Evolutionary conservation across 169 alveolate genomes (phyloP).

Genomic region (Plasmodium blacklocki): DNA sequence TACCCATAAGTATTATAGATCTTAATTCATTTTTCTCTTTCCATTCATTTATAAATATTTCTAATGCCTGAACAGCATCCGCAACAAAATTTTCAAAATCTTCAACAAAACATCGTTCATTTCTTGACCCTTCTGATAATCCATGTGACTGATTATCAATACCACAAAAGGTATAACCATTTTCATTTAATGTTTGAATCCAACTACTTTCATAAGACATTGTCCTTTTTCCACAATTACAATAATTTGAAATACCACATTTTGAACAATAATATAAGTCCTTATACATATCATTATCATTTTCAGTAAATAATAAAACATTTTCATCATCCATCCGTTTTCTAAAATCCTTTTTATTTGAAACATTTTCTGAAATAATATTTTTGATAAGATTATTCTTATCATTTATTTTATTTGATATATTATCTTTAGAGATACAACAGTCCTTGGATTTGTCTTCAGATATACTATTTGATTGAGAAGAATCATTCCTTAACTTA

Average conservation of each 20-base stretch:
- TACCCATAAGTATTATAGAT: constrained; percentile 57
- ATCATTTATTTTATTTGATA: background rate
- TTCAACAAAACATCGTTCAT: constrained; percentile 74
- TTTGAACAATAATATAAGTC: constrained; percentile 47
- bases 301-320: background rate
- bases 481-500: background rate
- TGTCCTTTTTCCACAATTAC: constrained; percentile 67
- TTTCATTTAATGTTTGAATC: constrained; percentile 77
- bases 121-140: constrained; percentile 78
- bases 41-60: constrained; percentile 74
- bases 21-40: constrained; percentile 43
- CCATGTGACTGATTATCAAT: constrained; percentile 85
- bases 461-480: background rate
- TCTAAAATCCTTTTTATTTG: background rate
- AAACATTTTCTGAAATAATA: background rate
- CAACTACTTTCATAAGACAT: constrained; percentile 80
- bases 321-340: background rate
- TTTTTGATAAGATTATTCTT: background rate
- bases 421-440: background rate
- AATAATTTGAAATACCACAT: constrained; percentile 52
- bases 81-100: constrained; percentile 74
- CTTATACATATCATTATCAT: background rate
- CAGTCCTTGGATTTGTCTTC: background rate
- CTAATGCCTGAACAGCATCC: constrained; percentile 81
- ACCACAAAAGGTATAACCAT: constrained; percentile 78